These are phyloP conservation scores for Aspergillus novofumigatus DNA, from an alignment of 2,329 filamentous ascomycete species.

Conservation along the genomic window DNA sequence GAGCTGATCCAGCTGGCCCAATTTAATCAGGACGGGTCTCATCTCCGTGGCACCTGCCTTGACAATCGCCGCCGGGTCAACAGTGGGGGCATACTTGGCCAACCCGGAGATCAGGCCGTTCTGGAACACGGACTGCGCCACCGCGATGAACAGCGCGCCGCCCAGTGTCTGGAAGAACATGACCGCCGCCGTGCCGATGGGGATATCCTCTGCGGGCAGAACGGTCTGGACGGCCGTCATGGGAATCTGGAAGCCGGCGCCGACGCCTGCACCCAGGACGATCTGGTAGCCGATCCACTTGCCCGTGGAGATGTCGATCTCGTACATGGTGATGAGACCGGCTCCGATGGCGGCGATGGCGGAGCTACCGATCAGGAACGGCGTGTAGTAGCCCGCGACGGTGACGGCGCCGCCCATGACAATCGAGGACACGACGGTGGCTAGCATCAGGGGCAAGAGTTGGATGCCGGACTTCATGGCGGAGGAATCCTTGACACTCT, in stretches of 20 bases:
- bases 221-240: constrained; percentile 36
- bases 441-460: constrained; percentile 37
- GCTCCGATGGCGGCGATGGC: constrained; percentile 36
- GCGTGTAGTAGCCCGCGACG: constrained; percentile 37
- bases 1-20: constrained; percentile 13
- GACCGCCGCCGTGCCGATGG: constrained; percentile 32
- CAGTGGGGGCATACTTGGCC: background rate
- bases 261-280: constrained; percentile 33
- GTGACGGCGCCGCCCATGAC: constrained; percentile 30
- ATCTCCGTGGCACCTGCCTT: constrained; percentile 18
- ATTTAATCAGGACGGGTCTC: constrained; percentile 6
- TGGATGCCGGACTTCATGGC: constrained; percentile 46
- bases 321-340: constrained; percentile 39
- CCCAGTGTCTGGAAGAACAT: constrained; percentile 38
- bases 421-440: constrained; percentile 33
- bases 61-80: constrained; percentile 11
- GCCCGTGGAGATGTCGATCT: constrained; percentile 25
- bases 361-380: constrained; percentile 36
- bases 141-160: constrained; percentile 48
- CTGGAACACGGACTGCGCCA: constrained; percentile 49
- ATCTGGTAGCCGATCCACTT: constrained; percentile 41
- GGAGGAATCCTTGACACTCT: constrained; percentile 41
- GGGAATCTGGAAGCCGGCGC: constrained; percentile 34
- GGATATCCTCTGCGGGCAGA: constrained; percentile 28
- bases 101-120: constrained; percentile 43